A percentile compares a stretch with the other conserved stretches of the same genome.
phyloP scores from a whole-genome alignment of 108 stramenopile species.

The Stephanodiscus triporus region DNA sequence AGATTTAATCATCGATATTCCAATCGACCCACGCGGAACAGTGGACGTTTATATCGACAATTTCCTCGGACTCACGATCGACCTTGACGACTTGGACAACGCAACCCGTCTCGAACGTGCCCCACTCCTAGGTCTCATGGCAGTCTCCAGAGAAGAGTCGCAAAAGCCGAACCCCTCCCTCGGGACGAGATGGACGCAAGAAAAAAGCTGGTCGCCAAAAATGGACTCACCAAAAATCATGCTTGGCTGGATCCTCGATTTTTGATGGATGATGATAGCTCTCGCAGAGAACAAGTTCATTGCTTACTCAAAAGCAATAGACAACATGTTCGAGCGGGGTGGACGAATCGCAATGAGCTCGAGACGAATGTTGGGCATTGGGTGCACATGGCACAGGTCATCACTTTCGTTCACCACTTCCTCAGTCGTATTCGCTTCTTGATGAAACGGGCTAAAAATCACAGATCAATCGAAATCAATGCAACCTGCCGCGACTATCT shows the following conservation, averaged over 20 bases:
- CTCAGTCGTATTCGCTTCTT: constrained; percentile 15
- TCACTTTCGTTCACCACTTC: constrained; percentile 22
- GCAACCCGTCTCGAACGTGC: constrained; percentile 13
- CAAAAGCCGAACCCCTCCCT: constrained; percentile 24
- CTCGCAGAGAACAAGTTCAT: constrained; percentile 29
- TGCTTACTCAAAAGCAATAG: constrained; percentile 14
- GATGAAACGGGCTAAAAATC: constrained; percentile 1
- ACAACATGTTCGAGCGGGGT: not conserved
- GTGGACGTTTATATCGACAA: constrained; percentile 43
- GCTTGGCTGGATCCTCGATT: constrained; percentile 23
- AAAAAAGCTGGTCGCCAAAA: constrained; percentile 21
- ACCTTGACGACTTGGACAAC: constrained; percentile 20
- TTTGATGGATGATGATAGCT: constrained; percentile 9
- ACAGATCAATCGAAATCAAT: not conserved
- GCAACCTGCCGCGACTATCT: not conserved
- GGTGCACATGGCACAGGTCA: constrained; percentile 10
- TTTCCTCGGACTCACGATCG: constrained; percentile 11
- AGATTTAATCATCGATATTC: constrained; percentile 23
- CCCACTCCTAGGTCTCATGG: constrained; percentile 14
- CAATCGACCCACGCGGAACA: constrained; percentile 8
- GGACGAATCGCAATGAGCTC: constrained; percentile 7
- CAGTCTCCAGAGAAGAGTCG: not conserved
- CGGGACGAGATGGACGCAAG: constrained; percentile 21
- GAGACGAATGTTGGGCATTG: constrained; percentile 24
- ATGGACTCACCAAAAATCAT: constrained; percentile 21